Base-by-base conservation (phyloP, 257 asterid species). In the Gardenia jasminoides region DNA sequence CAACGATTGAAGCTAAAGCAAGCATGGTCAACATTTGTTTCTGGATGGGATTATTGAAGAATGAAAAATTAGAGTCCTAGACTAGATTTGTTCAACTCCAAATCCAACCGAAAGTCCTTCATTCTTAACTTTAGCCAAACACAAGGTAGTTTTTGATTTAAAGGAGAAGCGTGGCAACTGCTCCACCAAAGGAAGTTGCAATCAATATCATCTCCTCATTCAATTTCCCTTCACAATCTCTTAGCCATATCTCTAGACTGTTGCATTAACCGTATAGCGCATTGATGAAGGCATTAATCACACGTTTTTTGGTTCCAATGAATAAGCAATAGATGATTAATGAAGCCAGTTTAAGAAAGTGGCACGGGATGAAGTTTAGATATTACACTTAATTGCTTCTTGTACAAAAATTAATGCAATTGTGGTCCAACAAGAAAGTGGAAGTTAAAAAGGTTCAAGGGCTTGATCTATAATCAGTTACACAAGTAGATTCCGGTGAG, bases 231-330 rank as follows among this genome's bases (percentile, higher is more conserved):
- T 0, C 19, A 3, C 71, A 17, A 31, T 33, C 44, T 0, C n/a
- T 33, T n/a, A 31, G n/a, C 71, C 71, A 67, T 33, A 67, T 67
- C 47, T 33, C 71, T 67, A 7, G 71, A n/a, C 71, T 31, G 48
- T 69, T 3, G 33, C 33, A 39, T 41, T 20, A 41, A 69, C 48
- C 20, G n/a, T 20, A 10, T 17, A 69, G 52, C 33, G 12, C 72
- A 36, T 36, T 68, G 20, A 22, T 19, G 48, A 39, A 36, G 24
- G 39, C 50, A 39, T 67, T 17, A 67, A 33, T 67, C 19, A 16
- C 47, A 67, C 19, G 19, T n/a, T 6, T 61, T 36, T 61, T 61
- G 67, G 33, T 8, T n/a, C 33, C n/a, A 61, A 26, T n/a, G 6
- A 10, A 61, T 7, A 59, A n/a, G 30, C 13, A 59, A 59, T 22